Base-by-base conservation (phyloP, 768 basidiomycete genomes). In the Trametes elegans region DNA sequence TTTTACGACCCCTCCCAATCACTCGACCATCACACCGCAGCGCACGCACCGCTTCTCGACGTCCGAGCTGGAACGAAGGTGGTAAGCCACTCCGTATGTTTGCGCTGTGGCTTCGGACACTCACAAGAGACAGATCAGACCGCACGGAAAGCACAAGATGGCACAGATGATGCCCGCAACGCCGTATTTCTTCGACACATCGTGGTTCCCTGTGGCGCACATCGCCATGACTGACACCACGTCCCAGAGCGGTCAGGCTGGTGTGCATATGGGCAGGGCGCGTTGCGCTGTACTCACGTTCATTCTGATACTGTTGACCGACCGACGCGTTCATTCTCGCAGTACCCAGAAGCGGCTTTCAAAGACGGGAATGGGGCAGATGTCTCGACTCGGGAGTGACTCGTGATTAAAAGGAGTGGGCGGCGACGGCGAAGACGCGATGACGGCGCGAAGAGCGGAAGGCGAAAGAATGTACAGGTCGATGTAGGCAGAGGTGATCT, bases 151-250 rank as follows among this genome's bases (percentile, higher is more conserved):
- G 10, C 67, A 51, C 10, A 68, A 49, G 18, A 71, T 59, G 3
- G 68, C 67, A 24, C 62, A 66, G 58, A 71, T 67, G 59, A 71
- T 71, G 5, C 70, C 70, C 31, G 64, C 66, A 7, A 65, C 45
- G 26, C 70, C 70, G 52, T 69, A 66, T 36, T 63, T 66, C 26
- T 58, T 69, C 24, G 55, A 51, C 21, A 63, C 55, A 19, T 70
- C 68, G 43, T 71, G 70, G 24, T 69, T 57, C 14, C 70, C 70
- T 26, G 63, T 48, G 39, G 70, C 70, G 58, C 70, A 71, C 35
- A 54, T 56, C 44, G 62, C 65, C 38, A 57, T 46, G 21, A 66
- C 66, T 68, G 34, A 11, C n/a, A n/a, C n/a, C n/a, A n/a, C n/a
- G n/a, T n/a, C n/a, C n/a, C n/a, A n/a, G n/a, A 39, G 24, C 11